Conservation (phyloP, 257 asterid genomes). For the Petrea volubilis region DNA sequence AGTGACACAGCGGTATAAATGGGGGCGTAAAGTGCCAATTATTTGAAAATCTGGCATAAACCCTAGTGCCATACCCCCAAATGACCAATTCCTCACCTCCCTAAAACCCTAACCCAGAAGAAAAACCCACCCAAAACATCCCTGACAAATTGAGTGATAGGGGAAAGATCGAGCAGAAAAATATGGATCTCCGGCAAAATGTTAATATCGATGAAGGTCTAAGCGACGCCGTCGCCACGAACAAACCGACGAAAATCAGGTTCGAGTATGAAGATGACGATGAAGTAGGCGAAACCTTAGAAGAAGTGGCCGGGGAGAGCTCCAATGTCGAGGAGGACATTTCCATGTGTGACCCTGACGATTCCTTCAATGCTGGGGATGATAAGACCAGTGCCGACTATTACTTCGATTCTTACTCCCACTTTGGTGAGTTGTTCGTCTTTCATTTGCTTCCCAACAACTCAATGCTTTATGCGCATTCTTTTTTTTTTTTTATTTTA, state of each 20-base stretch:
- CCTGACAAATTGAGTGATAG: too few species aligned
- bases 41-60: too few species aligned
- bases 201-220: conserved; percentile 6
- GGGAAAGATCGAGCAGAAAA: conserved; percentile 14
- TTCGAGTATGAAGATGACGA: conserved; percentile 43
- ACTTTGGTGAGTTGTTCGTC: conserved; percentile 58
- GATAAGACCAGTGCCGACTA: conserved; percentile 95
- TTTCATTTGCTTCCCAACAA: not conserved
- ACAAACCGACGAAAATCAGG: conserved; percentile 35
- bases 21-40: too few species aligned
- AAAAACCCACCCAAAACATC: not conserved
- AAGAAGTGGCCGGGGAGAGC: conserved; percentile 56
- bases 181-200: conserved; percentile 13
- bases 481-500: too few species aligned
- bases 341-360: conserved; percentile 65
- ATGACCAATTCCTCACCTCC: conserved; percentile 16
- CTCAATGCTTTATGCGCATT: too few species aligned
- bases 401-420: conserved; percentile 95
- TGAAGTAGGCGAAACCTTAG: conserved; percentile 42
- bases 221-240: not conserved
- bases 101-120: conserved; percentile 29
- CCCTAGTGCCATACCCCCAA: conserved; percentile 30
- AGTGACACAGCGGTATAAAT: too few species aligned
- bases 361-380: conserved; percentile 35
- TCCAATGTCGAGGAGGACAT: conserved; percentile 70